Conservation (phyloP, 2,329 filamentous ascomycete genomes). For the Ascocoryne sarcoides region DNA sequence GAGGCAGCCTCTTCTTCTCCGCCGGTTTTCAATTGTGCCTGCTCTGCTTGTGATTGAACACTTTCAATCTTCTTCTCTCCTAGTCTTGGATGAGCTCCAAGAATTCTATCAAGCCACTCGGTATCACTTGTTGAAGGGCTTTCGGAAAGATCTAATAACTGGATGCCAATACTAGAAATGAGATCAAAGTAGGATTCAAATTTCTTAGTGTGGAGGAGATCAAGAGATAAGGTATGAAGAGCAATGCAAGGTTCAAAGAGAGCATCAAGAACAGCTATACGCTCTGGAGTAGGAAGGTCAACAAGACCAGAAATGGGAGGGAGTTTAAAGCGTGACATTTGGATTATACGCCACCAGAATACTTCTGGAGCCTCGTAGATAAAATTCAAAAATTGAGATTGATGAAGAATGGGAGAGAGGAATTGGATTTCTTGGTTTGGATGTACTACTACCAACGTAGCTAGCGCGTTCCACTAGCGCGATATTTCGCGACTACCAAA, state of each 20-base stretch:
- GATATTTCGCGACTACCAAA: constrained; percentile 9
- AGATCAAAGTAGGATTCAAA: constrained; percentile 63
- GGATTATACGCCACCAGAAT: too few relatives aligned
- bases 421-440: too few relatives aligned
- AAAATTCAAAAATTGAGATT: too few relatives aligned
- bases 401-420: too few relatives aligned
- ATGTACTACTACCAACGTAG: too few relatives aligned
- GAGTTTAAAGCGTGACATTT: constrained; percentile 34
- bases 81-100: constrained; percentile 75
- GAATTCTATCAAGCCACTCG: constrained; percentile 57
- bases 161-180: constrained; percentile 55
- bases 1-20: constrained; percentile 46
- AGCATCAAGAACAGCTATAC: constrained; percentile 57
- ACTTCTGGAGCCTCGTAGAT: too few relatives aligned
- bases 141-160: constrained; percentile 52
- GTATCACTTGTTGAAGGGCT: constrained; percentile 41
- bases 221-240: constrained; percentile 64
- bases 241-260: constrained; percentile 77
- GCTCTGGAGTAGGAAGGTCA: constrained; percentile 43
- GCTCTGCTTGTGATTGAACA: constrained; percentile 70
- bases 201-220: constrained; percentile 48
- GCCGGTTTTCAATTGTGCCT: constrained; percentile 60
- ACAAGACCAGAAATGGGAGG: constrained; percentile 50
- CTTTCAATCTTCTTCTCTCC: constrained; percentile 78
- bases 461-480: too few relatives aligned